Base-by-base conservation (phyloP, 2,329 filamentous ascomycete species). In the Botryosphaeria dothidea region DNA sequence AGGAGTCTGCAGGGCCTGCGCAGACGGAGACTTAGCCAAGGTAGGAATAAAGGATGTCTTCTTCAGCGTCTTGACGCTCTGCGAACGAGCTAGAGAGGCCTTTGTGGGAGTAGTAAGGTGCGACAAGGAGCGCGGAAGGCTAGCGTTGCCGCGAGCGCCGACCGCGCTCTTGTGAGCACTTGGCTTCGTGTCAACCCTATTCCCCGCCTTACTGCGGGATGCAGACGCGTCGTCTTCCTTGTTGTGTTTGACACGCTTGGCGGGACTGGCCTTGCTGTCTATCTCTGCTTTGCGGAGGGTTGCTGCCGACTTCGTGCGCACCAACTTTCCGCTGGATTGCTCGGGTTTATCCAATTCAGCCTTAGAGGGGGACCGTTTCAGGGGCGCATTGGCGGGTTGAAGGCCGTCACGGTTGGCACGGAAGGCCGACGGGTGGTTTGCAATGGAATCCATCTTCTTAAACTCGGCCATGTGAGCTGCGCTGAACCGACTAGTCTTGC, bases 371-470 rank as follows among this genome's bases (percentile, higher is more conserved):
- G 81, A 85, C 74, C 67, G 74, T 76, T 62, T 71, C 8, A 68
- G 75, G 36, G 71, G 69, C 4, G 67, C 67, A 8, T 68, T 67
- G 17, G 34, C 74, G 9, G 86, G 85, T n/a, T 85, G 84, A 68
- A 82, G 77, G 8, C 84, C 83, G 38, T 77, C 83, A 4, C 83
- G 78, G 66, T 86, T 83, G 23, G 85, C 84, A 67, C 92, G 85
- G 80, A 89, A 95, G 17, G 90, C 86, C 11, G 93, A 96, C 8
- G 92, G 84, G 75, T 97, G 93, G 67, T 89, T 89, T 48, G 88
- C 92, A 73, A 98, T 97, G 1, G 93, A 97, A 75, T 97, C 93
- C 94, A 98, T 97, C 83, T 96, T 98, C 79, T 92, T 92, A 81
- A 98, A 97, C 73, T 94, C 87, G 57, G 89, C 88, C 86, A 92